These are phyloP conservation scores for Penicillium sp. DNA, from an alignment of 2,329 filamentous ascomycete genomes.

Conservation along the genomic window DNA sequence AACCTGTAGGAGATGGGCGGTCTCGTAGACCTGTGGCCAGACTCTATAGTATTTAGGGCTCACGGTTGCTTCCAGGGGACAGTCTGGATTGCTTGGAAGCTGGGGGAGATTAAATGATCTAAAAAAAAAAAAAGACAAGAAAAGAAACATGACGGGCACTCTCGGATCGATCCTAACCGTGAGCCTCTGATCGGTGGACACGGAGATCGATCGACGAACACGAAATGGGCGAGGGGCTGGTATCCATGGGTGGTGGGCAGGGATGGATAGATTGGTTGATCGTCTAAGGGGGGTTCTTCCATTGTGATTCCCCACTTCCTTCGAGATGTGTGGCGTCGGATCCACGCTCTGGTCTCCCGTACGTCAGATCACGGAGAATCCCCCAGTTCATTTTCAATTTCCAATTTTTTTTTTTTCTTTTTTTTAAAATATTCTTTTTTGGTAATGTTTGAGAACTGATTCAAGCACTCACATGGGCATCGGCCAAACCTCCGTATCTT, in stretches of 20 bases:
- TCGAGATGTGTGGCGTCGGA: conserved; percentile 26
- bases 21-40: neutral
- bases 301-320: conserved; percentile 26
- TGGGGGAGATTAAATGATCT: too few relatives aligned
- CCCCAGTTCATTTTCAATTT: neutral
- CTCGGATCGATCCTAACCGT: conserved; percentile 22
- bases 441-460: conserved; percentile 1
- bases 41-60: neutral
- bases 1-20: neutral
- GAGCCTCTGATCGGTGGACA: conserved; percentile 25
- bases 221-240: conserved; percentile 13
- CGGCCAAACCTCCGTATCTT: conserved; percentile 21
- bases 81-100: neutral
- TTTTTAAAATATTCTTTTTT: neutral
- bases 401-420: neutral
- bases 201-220: conserved; percentile 27
- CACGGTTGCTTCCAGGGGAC: neutral
- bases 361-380: conserved; percentile 24
- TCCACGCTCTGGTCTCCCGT: conserved; percentile 17
- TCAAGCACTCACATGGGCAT: conserved; percentile 3
- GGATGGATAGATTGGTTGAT: conserved; percentile 20
- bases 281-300: conserved; percentile 23
- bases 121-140: neutral
- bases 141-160: conserved; percentile 5
- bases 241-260: conserved; percentile 22